Percentiles rank a stretch among this genome's conserved stretches.
phyloP scores from a whole-genome alignment of 1,284 basidiomycete species.

The Retiboletus flavoniger region DNA sequence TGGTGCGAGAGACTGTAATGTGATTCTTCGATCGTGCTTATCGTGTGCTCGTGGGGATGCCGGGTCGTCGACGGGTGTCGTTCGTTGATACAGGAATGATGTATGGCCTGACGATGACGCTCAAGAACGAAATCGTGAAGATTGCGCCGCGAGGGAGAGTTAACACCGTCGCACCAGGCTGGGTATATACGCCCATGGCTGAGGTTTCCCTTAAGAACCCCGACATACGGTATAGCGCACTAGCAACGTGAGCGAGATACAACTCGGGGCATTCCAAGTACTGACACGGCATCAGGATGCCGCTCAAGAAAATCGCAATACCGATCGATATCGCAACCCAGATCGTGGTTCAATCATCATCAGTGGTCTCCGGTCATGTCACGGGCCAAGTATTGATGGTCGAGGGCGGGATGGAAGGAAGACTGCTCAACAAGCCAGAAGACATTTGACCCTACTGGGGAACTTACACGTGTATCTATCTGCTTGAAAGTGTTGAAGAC shows the following conservation, averaged over 20 bases:
- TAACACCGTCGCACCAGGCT: constrained; percentile 69
- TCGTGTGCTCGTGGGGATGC: neutral
- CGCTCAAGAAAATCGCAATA: constrained; percentile 67
- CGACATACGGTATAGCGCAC: constrained; percentile 47
- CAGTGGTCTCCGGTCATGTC: constrained; percentile 65
- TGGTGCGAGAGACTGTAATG: constrained; percentile 36
- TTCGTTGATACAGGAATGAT: constrained; percentile 52
- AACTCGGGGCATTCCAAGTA: neutral
- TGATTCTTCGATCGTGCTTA: constrained; percentile 16
- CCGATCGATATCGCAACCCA: constrained; percentile 65
- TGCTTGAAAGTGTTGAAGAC: neutral
- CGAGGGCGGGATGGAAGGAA: constrained; percentile 75
- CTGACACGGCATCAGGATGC: constrained; percentile 44
- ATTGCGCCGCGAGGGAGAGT: constrained; percentile 68
- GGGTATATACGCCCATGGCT: constrained; percentile 65
- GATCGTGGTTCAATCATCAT: constrained; percentile 60
- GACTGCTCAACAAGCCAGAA: constrained; percentile 42
- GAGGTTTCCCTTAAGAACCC: constrained; percentile 46
- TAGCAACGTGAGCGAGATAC: constrained; percentile 56
- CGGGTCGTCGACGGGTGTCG: no score
- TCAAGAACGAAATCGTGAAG: constrained; percentile 79
- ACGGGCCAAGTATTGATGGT: constrained; percentile 70
- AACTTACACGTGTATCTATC: neutral
- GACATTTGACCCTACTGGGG: constrained; percentile 27
- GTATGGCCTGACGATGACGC: constrained; percentile 64